A percentile compares a stretch with the other conserved stretches of the same genome.
phyloP scores from a whole-genome alignment of 331 rosid genomes.

The Erythrophleum ivorense region DNA sequence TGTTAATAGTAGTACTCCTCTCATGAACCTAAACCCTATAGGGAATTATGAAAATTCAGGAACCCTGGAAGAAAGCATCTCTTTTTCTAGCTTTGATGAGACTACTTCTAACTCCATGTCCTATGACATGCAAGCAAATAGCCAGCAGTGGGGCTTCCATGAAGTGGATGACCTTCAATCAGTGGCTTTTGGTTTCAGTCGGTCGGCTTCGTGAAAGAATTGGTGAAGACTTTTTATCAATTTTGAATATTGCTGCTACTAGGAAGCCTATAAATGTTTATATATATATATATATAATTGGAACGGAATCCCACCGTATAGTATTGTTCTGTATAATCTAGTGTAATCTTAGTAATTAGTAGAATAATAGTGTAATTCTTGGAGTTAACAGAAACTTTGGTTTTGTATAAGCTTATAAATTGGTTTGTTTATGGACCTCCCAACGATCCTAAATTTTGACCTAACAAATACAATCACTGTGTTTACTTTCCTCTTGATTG shows the following conservation, averaged over 20 bases:
- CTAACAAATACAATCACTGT: not conserved
- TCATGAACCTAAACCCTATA: conserved; percentile 50
- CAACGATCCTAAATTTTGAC: conserved; percentile 41
- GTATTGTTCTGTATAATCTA: conserved; percentile 46
- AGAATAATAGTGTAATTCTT: conserved; percentile 46
- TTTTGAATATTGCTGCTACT: conserved; percentile 52
- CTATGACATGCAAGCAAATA: conserved; percentile 57
- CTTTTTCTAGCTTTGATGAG: conserved; percentile 76
- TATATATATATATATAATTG: conserved; percentile 47
- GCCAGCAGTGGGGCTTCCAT: conserved; percentile 60
- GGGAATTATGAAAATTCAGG: conserved; percentile 56
- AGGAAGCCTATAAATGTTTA: conserved; percentile 63
- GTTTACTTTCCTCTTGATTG: conserved; percentile 24
- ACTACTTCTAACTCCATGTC: conserved; percentile 63
- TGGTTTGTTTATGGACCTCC: conserved; percentile 34
- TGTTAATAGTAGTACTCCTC: conserved; percentile 44
- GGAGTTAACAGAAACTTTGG: conserved; percentile 34
- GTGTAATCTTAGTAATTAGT: conserved; percentile 44
- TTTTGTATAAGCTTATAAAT: conserved; percentile 29
- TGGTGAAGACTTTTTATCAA: conserved; percentile 49
- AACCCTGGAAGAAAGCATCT: conserved; percentile 60
- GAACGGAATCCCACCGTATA: conserved; percentile 41
- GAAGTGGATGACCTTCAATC: conserved; percentile 70
- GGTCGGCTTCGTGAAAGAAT: conserved; percentile 44
- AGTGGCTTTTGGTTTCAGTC: conserved; percentile 66